Conservation (phyloP, 306 rosid genomes). For the Cicer yamashitae region DNA sequence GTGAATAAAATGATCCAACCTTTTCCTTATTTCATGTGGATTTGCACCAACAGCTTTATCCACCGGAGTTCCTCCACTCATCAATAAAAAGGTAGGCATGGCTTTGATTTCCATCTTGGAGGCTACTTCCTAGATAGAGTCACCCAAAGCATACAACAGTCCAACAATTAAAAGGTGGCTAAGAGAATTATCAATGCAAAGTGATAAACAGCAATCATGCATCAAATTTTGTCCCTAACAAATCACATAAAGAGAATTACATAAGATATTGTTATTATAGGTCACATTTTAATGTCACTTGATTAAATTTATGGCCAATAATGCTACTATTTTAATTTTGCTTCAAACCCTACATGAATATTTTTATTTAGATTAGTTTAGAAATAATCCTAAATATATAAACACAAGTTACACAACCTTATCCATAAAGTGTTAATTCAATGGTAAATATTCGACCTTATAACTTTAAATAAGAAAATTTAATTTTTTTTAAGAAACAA, state of each 20-base stretch:
- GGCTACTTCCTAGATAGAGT: slow-evolving; percentile 50
- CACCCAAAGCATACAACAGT: slow-evolving; percentile 31
- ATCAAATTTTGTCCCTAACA: slow-evolving; percentile 29
- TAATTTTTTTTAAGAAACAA: too few species aligned
- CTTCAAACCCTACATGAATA: not conserved
- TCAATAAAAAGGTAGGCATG: slow-evolving; percentile 52
- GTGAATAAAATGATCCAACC: slow-evolving; percentile 31
- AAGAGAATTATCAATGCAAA: slow-evolving; percentile 12
- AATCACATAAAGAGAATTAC: slow-evolving; percentile 10
- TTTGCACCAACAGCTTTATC: slow-evolving; percentile 57
- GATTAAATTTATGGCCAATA: slow-evolving; percentile 30
- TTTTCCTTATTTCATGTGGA: slow-evolving; percentile 50
- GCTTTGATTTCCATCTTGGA: slow-evolving; percentile 58
- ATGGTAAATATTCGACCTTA: too few species aligned
- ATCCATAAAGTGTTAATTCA: too few species aligned
- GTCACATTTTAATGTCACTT: slow-evolving; percentile 1
- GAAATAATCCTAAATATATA: slow-evolving; percentile 9
- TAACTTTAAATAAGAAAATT: too few species aligned
- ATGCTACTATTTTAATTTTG: slow-evolving; percentile 39
- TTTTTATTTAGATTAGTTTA: slow-evolving; percentile 9
- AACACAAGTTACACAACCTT: not conserved
- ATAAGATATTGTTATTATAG: not conserved
- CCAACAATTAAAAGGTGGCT: slow-evolving; percentile 28
- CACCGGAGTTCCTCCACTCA: slow-evolving; percentile 50
- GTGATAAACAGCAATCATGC: slow-evolving; percentile 13